Evolutionary conservation across 768 basidiomycete species (phyloP), one percentile per base, ranked within the genome.

Genomic region (Leucocoprinus birnbaumii): DNA sequence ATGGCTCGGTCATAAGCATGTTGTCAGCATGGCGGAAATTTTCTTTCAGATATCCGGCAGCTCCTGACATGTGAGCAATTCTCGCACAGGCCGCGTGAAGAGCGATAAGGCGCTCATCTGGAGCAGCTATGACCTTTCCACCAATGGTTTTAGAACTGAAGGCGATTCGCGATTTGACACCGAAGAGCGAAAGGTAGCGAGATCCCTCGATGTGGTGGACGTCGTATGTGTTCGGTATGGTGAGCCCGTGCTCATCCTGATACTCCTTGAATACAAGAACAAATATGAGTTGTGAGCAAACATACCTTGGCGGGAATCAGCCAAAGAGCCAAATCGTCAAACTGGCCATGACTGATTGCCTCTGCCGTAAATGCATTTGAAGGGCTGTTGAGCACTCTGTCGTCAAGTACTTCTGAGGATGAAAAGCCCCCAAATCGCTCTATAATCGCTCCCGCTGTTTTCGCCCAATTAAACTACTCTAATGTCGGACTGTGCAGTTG

Each of bases 1-100:
- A 8, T 19, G 4, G 40, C 14, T 41, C 40, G 14, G 40, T 55
- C 56, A 69, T 53, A 47, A 62, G 57, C 18, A 45, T 61, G 37
- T 49, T 59, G 44, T 69, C 71, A 18, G 61, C 22, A 24, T 68
- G 58, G 19, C 62, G 45, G 13, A 55, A 58, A n/a, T 62, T 19
- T 8, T 51, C 57, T 21, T 63, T 60, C 7, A 70, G 55, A 58
- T 68, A 60, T 51, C 66, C 67, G 9, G 46, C 60, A 10, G 68
- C 71, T 34, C 72, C 69, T 13, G 71, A 73, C 48, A 71, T 58
- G 58, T 69, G 65, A 10, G 64, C 67, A 43, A 69, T 59, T 44
- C 58, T 57, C 9, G 70, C 65, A 56, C 66, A 68, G n/a, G 67
- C 61, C 21, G 67, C 72, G 47, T 73, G 72, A 44, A 70, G 52